Percentiles rank a stretch among this genome's conserved stretches.
These are phyloP conservation scores for Bocquillonia castaneifolia DNA, from an alignment of 441 rosid genomes.

Conservation along the genomic window DNA sequence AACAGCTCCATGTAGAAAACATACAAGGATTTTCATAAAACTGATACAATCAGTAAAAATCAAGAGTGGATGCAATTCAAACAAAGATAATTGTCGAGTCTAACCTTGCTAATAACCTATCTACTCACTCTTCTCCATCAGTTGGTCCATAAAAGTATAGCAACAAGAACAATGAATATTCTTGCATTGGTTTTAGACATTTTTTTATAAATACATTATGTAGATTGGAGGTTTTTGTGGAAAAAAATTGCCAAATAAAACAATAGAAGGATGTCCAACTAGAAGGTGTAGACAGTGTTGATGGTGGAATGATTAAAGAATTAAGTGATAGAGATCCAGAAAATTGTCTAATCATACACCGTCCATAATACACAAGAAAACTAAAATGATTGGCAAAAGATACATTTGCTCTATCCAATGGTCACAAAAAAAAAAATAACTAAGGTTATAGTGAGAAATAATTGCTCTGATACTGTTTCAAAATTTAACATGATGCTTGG, in stretches of 20 bases:
- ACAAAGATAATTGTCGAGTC: background rate
- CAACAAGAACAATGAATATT: background rate
- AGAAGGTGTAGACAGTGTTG: background rate
- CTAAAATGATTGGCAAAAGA: background rate
- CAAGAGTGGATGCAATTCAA: background rate
- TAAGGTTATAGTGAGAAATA: background rate
- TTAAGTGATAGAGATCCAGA: background rate
- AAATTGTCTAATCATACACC: background rate
- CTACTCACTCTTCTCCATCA: background rate
- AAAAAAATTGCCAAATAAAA: background rate
- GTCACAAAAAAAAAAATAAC: too few relatives aligned
- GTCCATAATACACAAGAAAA: background rate
- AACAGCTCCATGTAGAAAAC: background rate
- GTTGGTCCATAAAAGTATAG: background rate
- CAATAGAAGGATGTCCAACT: background rate
- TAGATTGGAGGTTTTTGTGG: background rate
- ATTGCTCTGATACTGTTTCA: background rate
- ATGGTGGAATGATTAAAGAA: background rate
- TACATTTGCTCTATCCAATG: too few relatives aligned
- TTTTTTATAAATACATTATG: background rate
- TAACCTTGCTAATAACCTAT: background rate
- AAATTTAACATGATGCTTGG: background rate
- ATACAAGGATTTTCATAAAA: background rate
- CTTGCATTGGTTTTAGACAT: too few relatives aligned
- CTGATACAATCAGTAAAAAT: background rate